Percentiles rank a stretch among this genome's conserved stretches.
Conservation (phyloP, 2,329 filamentous ascomycete species). For the Xylaria sp. region DNA sequence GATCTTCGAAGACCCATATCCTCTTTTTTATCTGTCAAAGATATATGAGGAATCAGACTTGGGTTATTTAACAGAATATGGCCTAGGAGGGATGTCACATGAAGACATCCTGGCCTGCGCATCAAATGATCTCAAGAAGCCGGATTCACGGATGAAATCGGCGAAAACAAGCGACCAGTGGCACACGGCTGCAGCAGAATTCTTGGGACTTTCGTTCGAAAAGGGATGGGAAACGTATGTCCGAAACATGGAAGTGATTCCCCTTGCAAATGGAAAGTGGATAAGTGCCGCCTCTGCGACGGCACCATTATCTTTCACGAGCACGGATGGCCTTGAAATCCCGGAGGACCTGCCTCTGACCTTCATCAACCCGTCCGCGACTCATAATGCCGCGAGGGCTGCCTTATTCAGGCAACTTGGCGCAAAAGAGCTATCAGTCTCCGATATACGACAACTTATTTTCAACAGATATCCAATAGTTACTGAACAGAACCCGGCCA, state of each 20-base stretch:
- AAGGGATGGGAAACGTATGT: too few species aligned
- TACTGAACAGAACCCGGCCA: neutral
- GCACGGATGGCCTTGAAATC: slow-evolving; percentile 31
- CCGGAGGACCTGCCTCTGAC: slow-evolving; percentile 6
- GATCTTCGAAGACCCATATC: slow-evolving; percentile 4
- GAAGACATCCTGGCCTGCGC: slow-evolving; percentile 8
- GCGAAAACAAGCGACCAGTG: slow-evolving; percentile 36
- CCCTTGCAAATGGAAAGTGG: slow-evolving; percentile 40
- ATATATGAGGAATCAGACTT: slow-evolving; percentile 36
- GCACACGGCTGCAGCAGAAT: slow-evolving; percentile 40
- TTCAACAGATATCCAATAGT: slow-evolving; percentile 7
- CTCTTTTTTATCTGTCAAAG: neutral
- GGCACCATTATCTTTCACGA: slow-evolving; percentile 29
- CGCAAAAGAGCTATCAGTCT: slow-evolving; percentile 2
- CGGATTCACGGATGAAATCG: slow-evolving; percentile 34
- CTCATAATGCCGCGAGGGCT: slow-evolving; percentile 8
- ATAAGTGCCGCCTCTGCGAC: slow-evolving; percentile 5
- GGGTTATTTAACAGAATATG: slow-evolving; percentile 6
- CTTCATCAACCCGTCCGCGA: slow-evolving; percentile 2
- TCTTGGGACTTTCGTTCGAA: slow-evolving; percentile 24
- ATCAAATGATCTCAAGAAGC: slow-evolving; percentile 23
- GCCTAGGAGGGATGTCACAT: neutral
- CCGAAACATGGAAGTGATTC: slow-evolving; percentile 36
- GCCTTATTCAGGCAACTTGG: slow-evolving; percentile 14
- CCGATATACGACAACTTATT: slow-evolving; percentile 10